phyloP scores from a whole-genome alignment of 73 alveolate genomes.

The Paramecium tetraurelia region DNA sequence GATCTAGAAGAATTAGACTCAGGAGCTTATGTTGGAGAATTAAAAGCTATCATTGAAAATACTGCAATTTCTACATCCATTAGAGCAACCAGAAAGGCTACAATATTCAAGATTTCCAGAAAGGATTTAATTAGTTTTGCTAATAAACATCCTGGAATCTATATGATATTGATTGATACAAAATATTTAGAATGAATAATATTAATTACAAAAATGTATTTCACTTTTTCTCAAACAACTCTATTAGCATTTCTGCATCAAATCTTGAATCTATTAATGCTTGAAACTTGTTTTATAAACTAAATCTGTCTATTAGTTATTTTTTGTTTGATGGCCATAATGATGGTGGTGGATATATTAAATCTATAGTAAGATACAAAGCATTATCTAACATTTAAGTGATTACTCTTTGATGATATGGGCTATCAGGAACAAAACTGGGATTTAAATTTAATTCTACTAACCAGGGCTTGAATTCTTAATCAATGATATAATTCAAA shows the following conservation, averaged over 20 bases:
- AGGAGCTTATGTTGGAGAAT: conserved; percentile 61
- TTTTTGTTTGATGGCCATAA: conserved; percentile 9
- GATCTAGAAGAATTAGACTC: conserved; percentile 58
- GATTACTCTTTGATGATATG: neutral
- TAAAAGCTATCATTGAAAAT: conserved; percentile 37
- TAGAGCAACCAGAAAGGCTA: conserved; percentile 51
- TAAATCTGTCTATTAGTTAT: neutral
- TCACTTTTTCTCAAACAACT: neutral
- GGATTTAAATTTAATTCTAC: neutral
- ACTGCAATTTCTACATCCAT: conserved; percentile 47
- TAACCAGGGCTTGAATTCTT: conserved; percentile 34
- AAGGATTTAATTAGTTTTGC: conserved; percentile 44
- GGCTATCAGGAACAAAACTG: neutral
- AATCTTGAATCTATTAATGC: neutral
- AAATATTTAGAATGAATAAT: conserved; percentile 51
- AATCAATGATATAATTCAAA: neutral
- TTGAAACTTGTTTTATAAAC: neutral
- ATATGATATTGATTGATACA: conserved; percentile 20
- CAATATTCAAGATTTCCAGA: conserved; percentile 48
- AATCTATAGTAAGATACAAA: neutral
- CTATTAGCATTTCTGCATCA: neutral
- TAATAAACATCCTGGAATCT: conserved; percentile 59
- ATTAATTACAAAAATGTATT: neutral
- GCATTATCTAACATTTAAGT: conserved; percentile 1
- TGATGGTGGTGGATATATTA: conserved; percentile 37